These are phyloP conservation scores for Fraxinus cuspidata DNA, from an alignment of 257 asterid species.

Conservation along the genomic window DNA sequence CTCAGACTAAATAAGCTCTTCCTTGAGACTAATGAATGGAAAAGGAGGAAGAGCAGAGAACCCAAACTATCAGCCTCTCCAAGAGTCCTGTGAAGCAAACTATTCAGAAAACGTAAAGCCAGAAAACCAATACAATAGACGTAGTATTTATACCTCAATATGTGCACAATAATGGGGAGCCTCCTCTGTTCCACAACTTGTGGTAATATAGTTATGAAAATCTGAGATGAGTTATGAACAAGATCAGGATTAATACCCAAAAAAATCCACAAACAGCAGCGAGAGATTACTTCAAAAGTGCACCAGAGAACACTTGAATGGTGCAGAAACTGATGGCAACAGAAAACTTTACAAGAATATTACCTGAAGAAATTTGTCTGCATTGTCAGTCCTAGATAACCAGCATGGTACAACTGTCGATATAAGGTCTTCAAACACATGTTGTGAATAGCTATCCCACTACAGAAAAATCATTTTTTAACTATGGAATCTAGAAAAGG, in stretches of 20 bases:
- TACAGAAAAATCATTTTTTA: constrained; percentile 36
- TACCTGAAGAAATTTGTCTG: constrained; percentile 83
- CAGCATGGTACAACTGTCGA: constrained; percentile 87
- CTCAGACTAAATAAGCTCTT: constrained; percentile 37
- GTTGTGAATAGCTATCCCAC: constrained; percentile 90
- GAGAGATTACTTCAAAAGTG: not conserved
- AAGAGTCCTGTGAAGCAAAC: constrained; percentile 63
- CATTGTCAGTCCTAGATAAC: constrained; percentile 58
- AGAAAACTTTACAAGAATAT: constrained; percentile 18
- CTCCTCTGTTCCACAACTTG: constrained; percentile 72
- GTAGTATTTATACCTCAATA: constrained; percentile 59
- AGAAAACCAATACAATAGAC: constrained; percentile 15
- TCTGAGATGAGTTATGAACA: constrained; percentile 40
- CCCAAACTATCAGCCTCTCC: constrained; percentile 82
- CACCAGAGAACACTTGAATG: not conserved
- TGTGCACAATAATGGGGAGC: constrained; percentile 56
- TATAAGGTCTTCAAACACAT: constrained; percentile 80
- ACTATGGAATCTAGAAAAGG: not conserved
- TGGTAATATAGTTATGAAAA: constrained; percentile 75
- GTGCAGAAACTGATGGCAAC: not conserved
- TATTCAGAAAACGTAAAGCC: constrained; percentile 35
- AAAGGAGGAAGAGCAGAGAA: constrained; percentile 70
- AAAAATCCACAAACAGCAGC: not conserved
- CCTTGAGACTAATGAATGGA: constrained; percentile 60
- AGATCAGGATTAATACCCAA: constrained; percentile 14